Base-by-base conservation (phyloP, 805 yeast species). In the Saturnispora serradocipensis region DNA sequence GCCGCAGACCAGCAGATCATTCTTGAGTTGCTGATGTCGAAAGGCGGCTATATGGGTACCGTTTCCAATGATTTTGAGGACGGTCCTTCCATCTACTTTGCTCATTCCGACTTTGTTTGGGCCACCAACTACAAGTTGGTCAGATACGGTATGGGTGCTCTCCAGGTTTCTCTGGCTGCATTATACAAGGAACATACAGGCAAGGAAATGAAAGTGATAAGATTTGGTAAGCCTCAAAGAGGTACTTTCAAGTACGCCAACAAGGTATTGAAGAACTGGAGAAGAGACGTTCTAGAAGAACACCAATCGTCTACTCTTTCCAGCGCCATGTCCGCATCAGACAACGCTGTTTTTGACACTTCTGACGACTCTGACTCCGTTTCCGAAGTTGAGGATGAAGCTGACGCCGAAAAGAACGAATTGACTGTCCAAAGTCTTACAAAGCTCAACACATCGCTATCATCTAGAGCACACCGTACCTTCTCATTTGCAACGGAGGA, bases 91-190 rank as follows among this genome's bases (percentile, higher is more conserved):
- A 78, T 88, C 52, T 86, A 85, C 68, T 88, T 88, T 73, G 95
- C 95, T 42, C 95, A 88, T 66, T 85, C 91, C 20, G 97, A 88
- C 69, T 85, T 88, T 61, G 87, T 88, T 51, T 88, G 96, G 96
- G 91, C 96, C 11, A 86, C 96, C 3, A 86, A 88, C 67, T 88
- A 86, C 64, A 80, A 79, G 59, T 72, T 86, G 55, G 80, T 88
- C 16, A 75, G 97, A 64, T 87, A 88, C 64, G 96, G 96, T 55
- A 89, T 88, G 95, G 97, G 97, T 54, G 96, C 97, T 3, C 73
- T 88, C 57, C 96, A 88, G 67, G 89, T 86, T 39, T 84, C 95
- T 20, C 81, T 88, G 61, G 89, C 90, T 51, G 93, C 95, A 0
- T 72, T 88, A 53, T 88, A 81, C 69, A 78, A 82, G 64, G 95